Evolutionary conservation across 805 yeast genomes (phyloP), one percentile per base, ranked within the genome.

Genomic region (Starmerella roubikii): DNA sequence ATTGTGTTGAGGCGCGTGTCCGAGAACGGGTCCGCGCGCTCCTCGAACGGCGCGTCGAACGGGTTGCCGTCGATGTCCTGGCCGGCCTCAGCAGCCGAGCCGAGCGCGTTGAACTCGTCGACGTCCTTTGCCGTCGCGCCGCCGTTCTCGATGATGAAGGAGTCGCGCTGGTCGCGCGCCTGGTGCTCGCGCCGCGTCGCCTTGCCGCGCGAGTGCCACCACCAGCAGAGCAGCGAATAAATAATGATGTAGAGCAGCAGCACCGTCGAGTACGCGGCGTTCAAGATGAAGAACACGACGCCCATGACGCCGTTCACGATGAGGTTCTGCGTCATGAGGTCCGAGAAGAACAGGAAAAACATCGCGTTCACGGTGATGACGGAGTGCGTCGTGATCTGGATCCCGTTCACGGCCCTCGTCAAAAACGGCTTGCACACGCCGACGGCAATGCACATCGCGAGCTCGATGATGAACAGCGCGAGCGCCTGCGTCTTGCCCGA

Each of bases 131-230:
- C 31, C 3, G 38, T 32, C 12, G 24, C 35, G 3, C 40, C 42
- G n/a, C 29, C 17, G 25, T 50, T 46, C 33, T 54, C 57, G 32
- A 47, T 43, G 32, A 59, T 53, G 74, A 86, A 86, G 9, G 94
- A 83, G 18, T 84, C 76, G 70, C 96, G 76, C 58, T 86, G 95
- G 60, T 86, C 96, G 52, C 68, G 76, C 10, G 93, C 93, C 11
- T 93, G 91, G 24, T 47, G 50, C 37, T 80, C 82, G 57, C 80
- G 80, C 58, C 91, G 72, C 59, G 83, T 94, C 21, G 94, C 95
- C n/a, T n/a, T n/a, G 56, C 83, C 83, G 64, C 78, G 82, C 25
- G 86, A 76, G 49, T 76, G 66, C 1, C 80, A 45, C 8, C 81
- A 74, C 51, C 75, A 61, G 42, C 52, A 46, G 17, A 50, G 23